Evolutionary conservation across 768 basidiomycete species (phyloP).

Genomic region (Suillus plorans): DNA sequence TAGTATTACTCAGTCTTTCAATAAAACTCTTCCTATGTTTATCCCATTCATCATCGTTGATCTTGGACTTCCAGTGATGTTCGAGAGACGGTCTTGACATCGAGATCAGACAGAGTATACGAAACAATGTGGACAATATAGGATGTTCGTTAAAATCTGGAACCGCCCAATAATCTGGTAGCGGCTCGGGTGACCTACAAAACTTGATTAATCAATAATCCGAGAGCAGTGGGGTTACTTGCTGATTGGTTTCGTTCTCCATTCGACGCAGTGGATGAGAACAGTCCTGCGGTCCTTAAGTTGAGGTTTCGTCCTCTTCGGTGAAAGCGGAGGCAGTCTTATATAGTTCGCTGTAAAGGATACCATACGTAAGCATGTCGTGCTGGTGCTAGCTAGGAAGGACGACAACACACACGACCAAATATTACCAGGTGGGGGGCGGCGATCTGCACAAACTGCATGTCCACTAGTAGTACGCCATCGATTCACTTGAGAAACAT

Average conservation of each 20-base stretch:
- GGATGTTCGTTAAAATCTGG: neutral
- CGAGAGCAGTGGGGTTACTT: neutral
- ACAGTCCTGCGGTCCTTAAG: too few relatives aligned
- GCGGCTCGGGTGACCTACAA: neutral
- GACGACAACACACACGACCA: neutral
- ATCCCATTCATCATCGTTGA: neutral
- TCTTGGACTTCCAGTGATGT: slow-evolving; percentile 1
- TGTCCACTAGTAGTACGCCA: neutral
- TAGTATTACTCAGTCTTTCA: neutral
- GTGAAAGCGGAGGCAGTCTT: too few relatives aligned
- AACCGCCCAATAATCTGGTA: neutral
- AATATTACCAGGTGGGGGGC: neutral
- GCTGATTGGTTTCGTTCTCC: neutral
- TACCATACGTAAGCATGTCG: neutral
- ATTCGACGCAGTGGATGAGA: neutral
- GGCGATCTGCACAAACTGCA: neutral
- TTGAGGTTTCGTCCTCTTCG: neutral
- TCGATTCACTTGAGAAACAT: neutral
- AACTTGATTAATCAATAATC: neutral
- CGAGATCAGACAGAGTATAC: slow-evolving; percentile 1
- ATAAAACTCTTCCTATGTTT: neutral
- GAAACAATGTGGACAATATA: neutral
- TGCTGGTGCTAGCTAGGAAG: neutral
- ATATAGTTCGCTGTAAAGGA: neutral
- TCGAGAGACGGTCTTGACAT: slow-evolving; percentile 4